Evolutionary conservation across 2,329 filamentous ascomycete genomes (phyloP), one percentile per base, ranked within the genome.

Genomic region (Coniochaeta sp.): DNA sequence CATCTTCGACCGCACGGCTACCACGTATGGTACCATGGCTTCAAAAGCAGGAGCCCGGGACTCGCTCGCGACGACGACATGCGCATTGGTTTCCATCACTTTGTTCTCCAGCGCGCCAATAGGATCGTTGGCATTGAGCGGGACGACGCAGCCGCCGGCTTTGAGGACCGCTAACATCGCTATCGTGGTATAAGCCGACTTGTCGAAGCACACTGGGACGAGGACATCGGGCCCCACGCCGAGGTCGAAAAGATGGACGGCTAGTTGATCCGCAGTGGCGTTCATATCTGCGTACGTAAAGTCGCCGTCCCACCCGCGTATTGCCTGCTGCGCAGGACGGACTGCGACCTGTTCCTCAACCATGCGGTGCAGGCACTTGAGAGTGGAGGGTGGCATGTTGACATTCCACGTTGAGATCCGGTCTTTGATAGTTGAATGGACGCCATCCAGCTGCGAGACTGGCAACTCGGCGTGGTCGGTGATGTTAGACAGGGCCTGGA

Each of bases 331-430:
- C 55, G 2, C 52, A 4, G 55, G 56, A 4, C 53, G 52, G 24
- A 53, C 16, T 4, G 50, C 50, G 8, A 57, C 56, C 47, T 61
- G 58, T 40, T 52, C 55, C 54, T 57, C 56, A 6, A 61, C 57
- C 55, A 58, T 57, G n/a, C 33, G 49, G 42, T 61, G 59, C 2
- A 61, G 26, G 49, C 57, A 59, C 1, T 55, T 55, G 0, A 22
- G 40, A 1, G 55, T 57, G 10, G 54, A 48, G 13, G 53, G 20
- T 4, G 58, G 58, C 49, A 58, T 56, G 28, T 54, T 54, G 31
- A 51, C 51, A 28, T 61, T 61, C 59, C 59, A 61, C 13, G 47
- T 27, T 53, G 55, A 60, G 18, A 61, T 10, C 10, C 12, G 27
- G 7, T 52, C 52, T 42, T 52, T 55, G 51, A 46, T 56, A 4